A percentile compares a stretch with the other conserved stretches of the same genome.
Conservation (phyloP, 192 early-diverging fungal genomes). For the Coemansia sp. region DNA sequence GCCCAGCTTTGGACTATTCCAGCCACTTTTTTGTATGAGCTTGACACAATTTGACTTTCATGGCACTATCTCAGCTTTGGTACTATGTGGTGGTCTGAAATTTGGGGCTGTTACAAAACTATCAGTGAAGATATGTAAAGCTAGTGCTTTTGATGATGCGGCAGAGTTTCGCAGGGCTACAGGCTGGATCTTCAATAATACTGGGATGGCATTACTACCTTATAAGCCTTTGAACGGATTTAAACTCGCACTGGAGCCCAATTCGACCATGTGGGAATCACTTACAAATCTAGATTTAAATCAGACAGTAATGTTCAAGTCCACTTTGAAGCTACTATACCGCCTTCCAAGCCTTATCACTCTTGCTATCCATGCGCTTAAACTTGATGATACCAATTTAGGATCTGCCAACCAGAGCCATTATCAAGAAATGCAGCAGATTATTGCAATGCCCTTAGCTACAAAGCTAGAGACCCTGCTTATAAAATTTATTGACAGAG, state of each 20-base stretch:
- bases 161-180: neutral
- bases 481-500: neutral
- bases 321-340: neutral
- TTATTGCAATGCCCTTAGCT: neutral
- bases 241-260: neutral
- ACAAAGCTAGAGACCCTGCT: neutral
- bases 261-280: neutral
- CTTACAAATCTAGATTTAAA: neutral
- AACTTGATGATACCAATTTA: neutral
- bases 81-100: neutral
- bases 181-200: neutral
- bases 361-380: neutral
- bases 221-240: neutral
- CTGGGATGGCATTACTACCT: neutral
- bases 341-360: neutral
- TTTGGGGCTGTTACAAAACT: neutral
- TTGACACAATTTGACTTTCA: neutral
- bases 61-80: neutral
- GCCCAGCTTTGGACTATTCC: neutral
- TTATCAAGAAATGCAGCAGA: neutral
- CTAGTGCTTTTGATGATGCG: neutral
- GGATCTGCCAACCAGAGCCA: neutral
- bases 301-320: neutral
- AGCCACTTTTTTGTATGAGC: neutral
- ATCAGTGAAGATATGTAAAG: neutral